These are phyloP conservation scores for Rubus idaeus DNA, from an alignment of 306 rosid genomes.

Conservation along the genomic window DNA sequence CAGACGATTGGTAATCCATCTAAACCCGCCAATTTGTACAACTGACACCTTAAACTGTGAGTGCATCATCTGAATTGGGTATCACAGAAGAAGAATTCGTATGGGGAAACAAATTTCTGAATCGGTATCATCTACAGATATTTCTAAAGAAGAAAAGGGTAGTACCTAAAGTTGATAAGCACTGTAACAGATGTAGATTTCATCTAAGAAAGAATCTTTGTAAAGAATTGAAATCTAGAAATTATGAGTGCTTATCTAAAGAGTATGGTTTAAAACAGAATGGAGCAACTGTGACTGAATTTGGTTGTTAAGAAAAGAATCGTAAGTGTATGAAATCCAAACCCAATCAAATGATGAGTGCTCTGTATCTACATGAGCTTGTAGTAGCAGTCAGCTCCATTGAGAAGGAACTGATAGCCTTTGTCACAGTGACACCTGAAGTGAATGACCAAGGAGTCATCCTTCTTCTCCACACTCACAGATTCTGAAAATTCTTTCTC, in stretches of 20 bases:
- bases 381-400: constrained; percentile 53
- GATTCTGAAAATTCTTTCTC: constrained; percentile 39
- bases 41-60: background rate
- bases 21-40: constrained; percentile 2
- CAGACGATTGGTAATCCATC: background rate
- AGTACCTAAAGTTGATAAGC: background rate
- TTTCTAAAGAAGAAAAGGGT: background rate
- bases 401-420: constrained; percentile 50
- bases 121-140: background rate
- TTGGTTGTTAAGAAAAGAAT: background rate
- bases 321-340: background rate
- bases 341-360: constrained; percentile 2
- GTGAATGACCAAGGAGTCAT: constrained; percentile 35
- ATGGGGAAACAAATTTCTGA: background rate
- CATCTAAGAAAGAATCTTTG: constrained; percentile 1
- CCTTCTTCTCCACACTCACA: constrained; percentile 51
- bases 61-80: background rate
- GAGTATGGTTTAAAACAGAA: background rate
- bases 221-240: background rate
- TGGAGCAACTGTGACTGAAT: background rate
- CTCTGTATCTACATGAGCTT: constrained; percentile 37
- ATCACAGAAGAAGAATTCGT: background rate
- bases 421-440: constrained; percentile 64
- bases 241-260: background rate
- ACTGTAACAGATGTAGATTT: background rate